Evolutionary conservation across 2,329 filamentous ascomycete genomes (phyloP), one percentile per base, ranked within the genome.

Genomic region (Pseudopithomyces chartarum): DNA sequence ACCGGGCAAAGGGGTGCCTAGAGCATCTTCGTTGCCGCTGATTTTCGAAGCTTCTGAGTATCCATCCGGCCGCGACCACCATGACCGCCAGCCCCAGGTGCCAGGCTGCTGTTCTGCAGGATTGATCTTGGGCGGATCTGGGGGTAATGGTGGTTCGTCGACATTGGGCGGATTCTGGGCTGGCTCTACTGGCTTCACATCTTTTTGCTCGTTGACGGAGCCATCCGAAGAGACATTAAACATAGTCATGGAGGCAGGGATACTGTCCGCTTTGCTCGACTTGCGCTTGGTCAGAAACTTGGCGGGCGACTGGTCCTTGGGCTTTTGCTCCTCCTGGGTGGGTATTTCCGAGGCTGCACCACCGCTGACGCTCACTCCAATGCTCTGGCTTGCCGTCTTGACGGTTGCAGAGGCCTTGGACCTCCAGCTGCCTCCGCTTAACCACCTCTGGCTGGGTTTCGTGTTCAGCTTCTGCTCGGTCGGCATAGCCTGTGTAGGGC

Each of bases 41-140:
- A 56, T 57, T 52, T 75, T 75, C 3, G 55, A 55, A n/a, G 69
- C 68, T n/a, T 79, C 77, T 15, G 67, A 55, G 55, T 81, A 80
- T 1, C 76, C 79, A 61, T 82, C 80, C 6, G 80, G 80, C 29
- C 79, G 67, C 13, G 80, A 82, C 80, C 80, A 82, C 80, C 80
- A 82, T 20, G 78, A 78, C 38, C 77, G 76, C 80, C 80, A 82
- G 12, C 71, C 70, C 56, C 63, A 71, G n/a, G 68, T 65, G 22
- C 63, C 68, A 8, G 59, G 49, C 19, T 54, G 55, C 29, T 61
- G 60, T 13, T 29, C 26, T 29, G 62, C 56, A 42, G 57, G 42
- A 10, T 62, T 57, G 29, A 54, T 51, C 40, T 62, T 68, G 2
- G 62, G 52, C 1, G 78, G 78, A 55, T 79, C 74, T 15, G 80